Evolutionary conservation across 2,329 filamentous ascomycete genomes (phyloP), one percentile per base, ranked within the genome.

Genomic region (Emericellopsis atlantica): DNA sequence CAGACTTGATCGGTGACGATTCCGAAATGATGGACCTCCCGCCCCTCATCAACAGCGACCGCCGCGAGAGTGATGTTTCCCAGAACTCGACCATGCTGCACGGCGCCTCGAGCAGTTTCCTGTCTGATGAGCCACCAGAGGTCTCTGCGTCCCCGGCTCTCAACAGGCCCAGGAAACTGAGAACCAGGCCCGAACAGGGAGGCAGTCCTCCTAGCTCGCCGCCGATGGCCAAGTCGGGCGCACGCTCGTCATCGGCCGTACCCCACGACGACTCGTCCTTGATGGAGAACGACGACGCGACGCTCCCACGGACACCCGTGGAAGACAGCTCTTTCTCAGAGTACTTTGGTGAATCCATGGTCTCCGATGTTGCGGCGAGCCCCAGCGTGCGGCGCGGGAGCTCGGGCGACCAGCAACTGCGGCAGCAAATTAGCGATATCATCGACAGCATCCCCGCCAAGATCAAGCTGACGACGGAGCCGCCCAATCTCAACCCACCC

Each of bases 361-460:
- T 55, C 6, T 54, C 56, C 1, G 59, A 61, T 40, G 42, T 53
- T 21, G 42, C 49, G 3, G 43, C 32, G 14, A 43, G 48, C 21
- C 42, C 50, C 3, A 48, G 50, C 24, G 44, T 51, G 15, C 53
- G 53, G 14, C 50, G 56, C 29, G 54, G 58, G 5, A 61, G 61
- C 42, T 61, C 59, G 40, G 63, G 70, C 1, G 77, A 82, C 46
- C 79, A 86, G 47, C 75, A 85, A 42, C 69, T 94, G 12, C 84
- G 87, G 48, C 76, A 80, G 46, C 86, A 89, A 54, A 89, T 94
- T 38, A 83, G 76, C 52, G 76, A 83, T 40, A 84, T 93, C 43
- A 71, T 93, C 32, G 77, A 78, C 43, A 81, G 73, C 16, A 84
- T 93, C 46, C 86, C 87, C 2, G 81, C 81, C 26, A 79, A 80